A percentile compares a stretch with the other conserved stretches of the same genome.
phyloP scores from a whole-genome alignment of 352 stramenopile genomes.

The Phytopythium helicoides region DNA sequence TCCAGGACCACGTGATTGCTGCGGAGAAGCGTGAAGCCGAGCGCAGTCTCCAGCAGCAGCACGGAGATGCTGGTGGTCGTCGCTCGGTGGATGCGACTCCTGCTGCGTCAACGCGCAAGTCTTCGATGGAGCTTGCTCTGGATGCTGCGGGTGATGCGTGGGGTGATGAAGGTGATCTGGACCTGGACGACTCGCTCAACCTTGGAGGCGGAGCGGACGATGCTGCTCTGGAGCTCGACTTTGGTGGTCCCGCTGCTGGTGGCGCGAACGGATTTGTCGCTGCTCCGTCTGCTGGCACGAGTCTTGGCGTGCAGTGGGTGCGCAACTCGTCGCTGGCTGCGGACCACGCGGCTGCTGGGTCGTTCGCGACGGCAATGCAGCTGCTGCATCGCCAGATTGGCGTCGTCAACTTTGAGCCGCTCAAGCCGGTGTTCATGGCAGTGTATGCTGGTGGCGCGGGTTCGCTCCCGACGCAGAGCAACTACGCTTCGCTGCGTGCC shows the following conservation, averaged over 20 bases:
- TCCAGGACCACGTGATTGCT: constrained; percentile 78
- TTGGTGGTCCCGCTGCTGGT: constrained; percentile 29
- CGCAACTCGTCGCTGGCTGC: constrained; percentile 96
- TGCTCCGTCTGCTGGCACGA: constrained; percentile 86
- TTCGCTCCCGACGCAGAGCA: constrained; percentile 85
- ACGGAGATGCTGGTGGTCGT: constrained; percentile 27
- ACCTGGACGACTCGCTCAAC: constrained; percentile 76
- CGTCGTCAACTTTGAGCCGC: constrained; percentile 95
- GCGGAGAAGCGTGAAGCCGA: constrained; percentile 80
- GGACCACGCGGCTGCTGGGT: constrained; percentile 97
- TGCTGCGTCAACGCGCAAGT: constrained; percentile 33
- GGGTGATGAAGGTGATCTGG: constrained; percentile 85
- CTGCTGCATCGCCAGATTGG: constrained; percentile 99
- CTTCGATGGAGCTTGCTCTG: constrained; percentile 69
- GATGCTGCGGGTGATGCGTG: constrained; percentile 74
- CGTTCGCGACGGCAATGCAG: constrained; percentile 96
- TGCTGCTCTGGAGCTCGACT: constrained; percentile 54
- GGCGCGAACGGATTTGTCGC: constrained; percentile 84
- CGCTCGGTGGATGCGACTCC: constrained; percentile 30
- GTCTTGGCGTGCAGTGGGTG: constrained; percentile 91
- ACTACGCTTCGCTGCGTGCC: constrained; percentile 65
- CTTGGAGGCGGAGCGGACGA: constrained; percentile 35
- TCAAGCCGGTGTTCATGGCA: constrained; percentile 90
- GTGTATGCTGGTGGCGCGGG: constrained; percentile 78
- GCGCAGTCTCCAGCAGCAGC: constrained; percentile 58